phyloP scores from a whole-genome alignment of 495 filamentous ascomycete genomes.

The Penicillium arizonense region DNA sequence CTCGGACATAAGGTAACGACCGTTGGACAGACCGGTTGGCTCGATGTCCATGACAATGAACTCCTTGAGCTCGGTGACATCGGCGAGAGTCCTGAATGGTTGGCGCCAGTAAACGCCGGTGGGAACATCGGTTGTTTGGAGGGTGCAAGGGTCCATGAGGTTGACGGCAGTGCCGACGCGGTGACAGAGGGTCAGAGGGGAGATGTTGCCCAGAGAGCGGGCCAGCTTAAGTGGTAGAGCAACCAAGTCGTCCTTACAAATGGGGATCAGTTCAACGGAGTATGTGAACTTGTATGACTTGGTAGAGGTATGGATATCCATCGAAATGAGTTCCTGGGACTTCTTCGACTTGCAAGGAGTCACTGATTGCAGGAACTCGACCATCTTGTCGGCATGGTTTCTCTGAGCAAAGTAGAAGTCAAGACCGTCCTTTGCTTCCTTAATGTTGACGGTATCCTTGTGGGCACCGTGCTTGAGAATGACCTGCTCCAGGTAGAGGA shows the following conservation, averaged over 20 bases:
- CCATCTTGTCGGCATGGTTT: constrained; percentile 90
- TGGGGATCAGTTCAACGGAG: constrained; percentile 80
- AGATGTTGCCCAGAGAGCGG: constrained; percentile 80
- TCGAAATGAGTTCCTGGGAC: constrained; percentile 87
- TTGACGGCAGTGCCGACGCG: constrained; percentile 88
- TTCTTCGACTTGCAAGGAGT: constrained; percentile 78
- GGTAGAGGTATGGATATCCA: constrained; percentile 84
- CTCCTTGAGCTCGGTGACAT: constrained; percentile 81
- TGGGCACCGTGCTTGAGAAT: constrained; percentile 93
- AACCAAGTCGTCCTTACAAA: constrained; percentile 96
- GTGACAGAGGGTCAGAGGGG: constrained; percentile 77
- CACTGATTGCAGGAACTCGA: constrained; percentile 77
- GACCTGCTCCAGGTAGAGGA: constrained; percentile 93
- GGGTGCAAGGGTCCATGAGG: constrained; percentile 83
- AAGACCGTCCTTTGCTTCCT: constrained; percentile 87
- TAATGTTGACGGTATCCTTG: constrained; percentile 93
- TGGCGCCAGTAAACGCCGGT: constrained; percentile 81
- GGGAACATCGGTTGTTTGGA: constrained; percentile 84
- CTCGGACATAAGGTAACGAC: constrained; percentile 81
- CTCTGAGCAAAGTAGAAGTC: constrained; percentile 90
- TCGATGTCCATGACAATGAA: constrained; percentile 97
- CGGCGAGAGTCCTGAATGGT: constrained; percentile 80
- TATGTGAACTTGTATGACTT: constrained; percentile 93
- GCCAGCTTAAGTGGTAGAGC: constrained; percentile 89
- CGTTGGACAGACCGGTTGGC: constrained; percentile 67